phyloP scores from a whole-genome alignment of 495 filamentous ascomycete genomes.

The Trichoderma parareesei region DNA sequence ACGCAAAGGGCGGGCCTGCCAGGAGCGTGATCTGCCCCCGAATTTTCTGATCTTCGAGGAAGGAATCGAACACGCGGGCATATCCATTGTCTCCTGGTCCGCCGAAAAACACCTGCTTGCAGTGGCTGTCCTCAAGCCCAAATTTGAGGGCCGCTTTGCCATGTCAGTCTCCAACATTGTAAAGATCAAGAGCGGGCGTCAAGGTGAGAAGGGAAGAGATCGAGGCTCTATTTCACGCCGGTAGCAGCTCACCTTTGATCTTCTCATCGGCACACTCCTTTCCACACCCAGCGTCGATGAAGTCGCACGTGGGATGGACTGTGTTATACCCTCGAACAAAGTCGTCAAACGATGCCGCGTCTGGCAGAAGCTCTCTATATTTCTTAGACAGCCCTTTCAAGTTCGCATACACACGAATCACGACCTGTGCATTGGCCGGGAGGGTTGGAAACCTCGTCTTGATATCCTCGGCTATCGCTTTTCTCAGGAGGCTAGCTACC shows the following conservation, averaged over 20 bases:
- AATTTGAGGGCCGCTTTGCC: not conserved
- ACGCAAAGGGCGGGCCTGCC: conserved; percentile 10
- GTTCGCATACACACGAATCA: conserved; percentile 26
- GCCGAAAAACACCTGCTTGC: conserved; percentile 11
- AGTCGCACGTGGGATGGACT: conserved; percentile 23
- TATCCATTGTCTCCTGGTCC: conserved; percentile 12
- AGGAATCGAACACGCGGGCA: conserved; percentile 6
- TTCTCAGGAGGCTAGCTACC: conserved; percentile 9
- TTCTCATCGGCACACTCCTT: conserved; percentile 26
- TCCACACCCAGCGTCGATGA: conserved; percentile 26
- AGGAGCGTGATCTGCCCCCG: conserved; percentile 9
- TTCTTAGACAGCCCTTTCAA: conserved; percentile 22
- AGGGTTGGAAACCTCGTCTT: not conserved
- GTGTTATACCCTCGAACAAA: conserved; percentile 30
- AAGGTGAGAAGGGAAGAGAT: not conserved
- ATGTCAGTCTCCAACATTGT: not conserved
- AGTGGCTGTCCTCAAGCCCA: conserved; percentile 6
- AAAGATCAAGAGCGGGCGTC: not conserved
- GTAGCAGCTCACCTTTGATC: conserved; percentile 11
- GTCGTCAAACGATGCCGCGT: conserved; percentile 6
- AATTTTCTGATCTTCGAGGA: not conserved
- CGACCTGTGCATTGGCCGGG: conserved; percentile 14
- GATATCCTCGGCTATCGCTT: conserved; percentile 10
- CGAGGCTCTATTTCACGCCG: not conserved
- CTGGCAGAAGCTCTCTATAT: conserved; percentile 15